Evolutionary conservation across 768 basidiomycete genomes (phyloP), one percentile per base, ranked within the genome.

Genomic region (Hygrophorus russula): DNA sequence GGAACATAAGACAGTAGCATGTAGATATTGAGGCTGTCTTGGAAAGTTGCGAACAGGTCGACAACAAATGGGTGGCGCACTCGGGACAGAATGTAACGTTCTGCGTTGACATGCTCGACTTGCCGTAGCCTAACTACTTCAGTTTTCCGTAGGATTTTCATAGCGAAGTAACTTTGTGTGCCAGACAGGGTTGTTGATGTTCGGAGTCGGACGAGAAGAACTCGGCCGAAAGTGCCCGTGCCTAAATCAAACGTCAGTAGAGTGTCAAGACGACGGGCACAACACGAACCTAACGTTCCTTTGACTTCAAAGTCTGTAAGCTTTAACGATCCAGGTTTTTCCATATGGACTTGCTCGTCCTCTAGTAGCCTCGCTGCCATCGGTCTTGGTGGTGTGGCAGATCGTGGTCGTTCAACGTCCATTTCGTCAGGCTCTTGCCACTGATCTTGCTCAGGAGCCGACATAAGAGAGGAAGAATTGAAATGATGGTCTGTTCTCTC

Each of bases 1-100:
- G 93, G 91, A 36, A 94, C 78, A 57, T 92, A 94, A 39, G 90
- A 93, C 67, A 98, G 80, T 48, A 99, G 69, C 89, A 99, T 94
- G 66, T 99, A 99, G 39, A 98, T 81, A 70, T 99, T 98, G 55
- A 91, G 67, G 56, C 82, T 82, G 63, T 99, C 96, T 62, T 96
- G 94, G 56, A 91, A 93, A 11, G 90, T 91, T 33, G 85, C 88
- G 56, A 87, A 94, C 49, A 99, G 79, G 54, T 98, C 92, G 48
- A 99, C 93, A 49, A 99, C 79, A 64, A 98, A 98, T 2, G 93
- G 92, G 58, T 98, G 92, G 36, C 82, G 78, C 34, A 96, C 82
- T 28, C 83, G 78, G 14, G 89, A 89, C 29, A 99, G 78, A 51
- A 98, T 98, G 55, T 82, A 81, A 15, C 93, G 80, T 59, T 99